Base-by-base conservation (phyloP, 2,329 filamentous ascomycete species). In the Falciphora oryzae region DNA sequence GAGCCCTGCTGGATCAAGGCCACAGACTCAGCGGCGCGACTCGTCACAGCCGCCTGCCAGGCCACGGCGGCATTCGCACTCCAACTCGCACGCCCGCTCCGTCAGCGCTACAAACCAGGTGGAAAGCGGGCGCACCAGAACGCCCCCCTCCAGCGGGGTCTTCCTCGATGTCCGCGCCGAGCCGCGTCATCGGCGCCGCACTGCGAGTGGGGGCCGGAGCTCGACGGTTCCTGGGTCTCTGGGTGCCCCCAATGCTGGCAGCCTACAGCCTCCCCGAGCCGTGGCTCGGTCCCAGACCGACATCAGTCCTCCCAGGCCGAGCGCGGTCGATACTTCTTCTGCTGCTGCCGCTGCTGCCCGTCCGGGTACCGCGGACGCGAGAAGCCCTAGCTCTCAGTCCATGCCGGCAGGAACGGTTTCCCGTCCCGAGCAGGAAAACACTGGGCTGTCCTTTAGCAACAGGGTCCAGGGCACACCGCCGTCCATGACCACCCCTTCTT, bases 211-310 rank as follows among this genome's bases (percentile, higher is more conserved):
- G 10, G 77, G 79, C n/a, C 81, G 85, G 62, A 85, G 83, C 67
- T 77, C 81, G 8, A 87, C 84, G 7, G 75, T 81, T 2, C 81
- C 84, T 3, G 69, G 77, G 25, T 75, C 76, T 62, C 74, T 53
- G 44, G 44, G 22, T 11, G 22, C 7, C 44, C 44, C 44, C 8
- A 11, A 7, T 11, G 8, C 44, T 53, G 44, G 18, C 44, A 53
- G 44, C 22, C 44, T 53, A 53, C 60, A 50, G 32, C 78, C 83
- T 16, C 71, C 77, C 31, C 77, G 80, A 63, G 81, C 83, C 57
- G 82, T 85, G 16, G 79, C 84, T 28, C 83, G 84, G 28, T 91
- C 90, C 25, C 84, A 88, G 60, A 89, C 85, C 2, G 89, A 93
- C 71, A 76, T 92, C 11, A 63, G 60, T 59, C 35, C 27, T 8